A percentile compares a stretch with the other conserved stretches of the same genome.
These are phyloP conservation scores for Pinus tabuliformis DNA, from an alignment of 75 land plant species.

Conservation along the genomic window DNA sequence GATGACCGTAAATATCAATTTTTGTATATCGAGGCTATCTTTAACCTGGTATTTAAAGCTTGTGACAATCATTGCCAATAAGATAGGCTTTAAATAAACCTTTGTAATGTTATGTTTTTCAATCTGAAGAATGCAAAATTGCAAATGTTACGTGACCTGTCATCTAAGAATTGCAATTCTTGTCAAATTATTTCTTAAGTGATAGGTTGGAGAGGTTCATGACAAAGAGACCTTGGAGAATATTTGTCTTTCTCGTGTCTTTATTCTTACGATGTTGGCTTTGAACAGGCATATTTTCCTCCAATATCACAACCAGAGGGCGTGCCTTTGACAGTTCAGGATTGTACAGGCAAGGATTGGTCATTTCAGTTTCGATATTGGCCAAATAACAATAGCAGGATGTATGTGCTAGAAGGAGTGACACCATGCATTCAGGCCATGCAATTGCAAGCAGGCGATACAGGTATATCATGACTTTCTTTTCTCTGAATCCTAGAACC, in stretches of 20 bases:
- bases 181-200: neutral
- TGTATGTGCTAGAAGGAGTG: conserved; percentile 96
- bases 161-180: neutral
- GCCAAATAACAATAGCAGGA: conserved; percentile 97
- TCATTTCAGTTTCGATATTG: conserved; percentile 90
- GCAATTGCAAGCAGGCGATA: conserved; percentile 94
- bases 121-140: neutral
- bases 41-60: neutral
- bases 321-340: conserved; percentile 74
- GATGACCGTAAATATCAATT: neutral
- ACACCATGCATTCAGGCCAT: conserved; percentile 96
- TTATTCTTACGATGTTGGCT: neutral
- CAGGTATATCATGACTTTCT: conserved; percentile 48
- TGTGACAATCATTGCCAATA: neutral
- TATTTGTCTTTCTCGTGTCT: neutral
- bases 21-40: neutral
- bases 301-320: conserved; percentile 94
- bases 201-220: neutral
- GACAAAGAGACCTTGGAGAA: neutral
- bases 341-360: conserved; percentile 90
- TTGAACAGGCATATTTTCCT: conserved; percentile 84
- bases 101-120: neutral
- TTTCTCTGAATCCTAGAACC: neutral
- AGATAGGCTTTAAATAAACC: neutral
- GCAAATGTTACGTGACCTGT: neutral